Conservation (phyloP, 2,329 filamentous ascomycete species). For the Exserohilum rostratum region DNA sequence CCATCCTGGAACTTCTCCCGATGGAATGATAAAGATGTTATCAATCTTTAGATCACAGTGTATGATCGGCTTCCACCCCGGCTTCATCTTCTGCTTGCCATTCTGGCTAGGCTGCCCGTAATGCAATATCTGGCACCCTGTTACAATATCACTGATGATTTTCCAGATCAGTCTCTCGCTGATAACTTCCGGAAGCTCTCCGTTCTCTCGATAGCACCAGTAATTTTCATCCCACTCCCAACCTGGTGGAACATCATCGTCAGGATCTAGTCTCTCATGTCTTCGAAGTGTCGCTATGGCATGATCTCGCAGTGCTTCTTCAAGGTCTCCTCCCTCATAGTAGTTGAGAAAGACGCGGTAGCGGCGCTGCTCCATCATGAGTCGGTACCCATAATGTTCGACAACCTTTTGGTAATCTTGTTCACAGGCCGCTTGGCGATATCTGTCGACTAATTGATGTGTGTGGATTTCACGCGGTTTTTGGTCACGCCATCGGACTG, state of each 20-base stretch:
- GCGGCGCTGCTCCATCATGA: slow-evolving; percentile 16
- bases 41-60: background rate
- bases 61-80: background rate
- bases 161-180: slow-evolving; percentile 1
- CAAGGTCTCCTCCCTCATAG: slow-evolving; percentile 1
- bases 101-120: background rate
- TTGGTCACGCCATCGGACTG: slow-evolving; percentile 9
- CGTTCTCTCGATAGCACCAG: background rate
- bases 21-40: background rate
- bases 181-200: background rate
- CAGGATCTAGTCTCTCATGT: background rate
- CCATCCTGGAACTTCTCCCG: background rate
- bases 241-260: background rate
- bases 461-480: slow-evolving; percentile 15
- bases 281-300: background rate
- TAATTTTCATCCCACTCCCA: background rate
- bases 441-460: slow-evolving; percentile 14
- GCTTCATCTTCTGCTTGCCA: background rate
- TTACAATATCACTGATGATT: background rate
- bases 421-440: background rate
- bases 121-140: background rate
- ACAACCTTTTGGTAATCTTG: slow-evolving; percentile 7
- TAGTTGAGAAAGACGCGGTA: slow-evolving; percentile 15
- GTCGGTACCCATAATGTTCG: slow-evolving; percentile 6
- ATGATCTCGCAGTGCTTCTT: background rate